Conservation (phyloP, 305 asterid genomes). For the Rubia peregrina region DNA sequence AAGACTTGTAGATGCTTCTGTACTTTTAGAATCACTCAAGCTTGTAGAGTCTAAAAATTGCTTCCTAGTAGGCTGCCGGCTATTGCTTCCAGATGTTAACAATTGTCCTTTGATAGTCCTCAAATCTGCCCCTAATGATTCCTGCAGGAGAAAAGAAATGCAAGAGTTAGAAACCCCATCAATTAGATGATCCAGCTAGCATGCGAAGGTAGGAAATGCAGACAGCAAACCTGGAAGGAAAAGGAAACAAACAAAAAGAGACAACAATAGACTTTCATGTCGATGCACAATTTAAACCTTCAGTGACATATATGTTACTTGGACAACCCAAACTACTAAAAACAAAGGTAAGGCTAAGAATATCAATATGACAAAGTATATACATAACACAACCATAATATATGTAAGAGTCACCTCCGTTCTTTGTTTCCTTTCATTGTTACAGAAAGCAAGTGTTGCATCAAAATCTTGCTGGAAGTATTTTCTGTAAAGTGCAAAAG, state of each 20-base stretch:
- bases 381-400: neutral
- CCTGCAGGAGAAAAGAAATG: conserved; percentile 38
- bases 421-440: conserved; percentile 86
- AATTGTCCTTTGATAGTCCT: conserved; percentile 56
- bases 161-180: neutral
- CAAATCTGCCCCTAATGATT: conserved; percentile 45
- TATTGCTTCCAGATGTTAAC: conserved; percentile 40
- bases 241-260: neutral
- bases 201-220: neutral
- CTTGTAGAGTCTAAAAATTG: conserved; percentile 51
- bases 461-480: conserved; percentile 88
- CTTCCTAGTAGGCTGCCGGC: conserved; percentile 60
- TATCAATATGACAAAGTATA: neutral
- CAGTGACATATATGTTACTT: neutral
- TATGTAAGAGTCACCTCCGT: conserved; percentile 50
- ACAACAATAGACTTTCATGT: neutral
- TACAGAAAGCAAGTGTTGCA: conserved; percentile 75
- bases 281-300: neutral
- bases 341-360: neutral
- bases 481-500: conserved; percentile 48
- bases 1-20: conserved; percentile 56
- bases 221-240: neutral
- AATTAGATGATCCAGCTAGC: neutral
- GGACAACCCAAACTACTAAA: neutral
- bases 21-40: conserved; percentile 58